Percentiles rank a stretch among this genome's conserved stretches.
These are phyloP conservation scores for Fistulinella staudtii DNA, from an alignment of 1,284 basidiomycete genomes.

Conservation along the genomic window DNA sequence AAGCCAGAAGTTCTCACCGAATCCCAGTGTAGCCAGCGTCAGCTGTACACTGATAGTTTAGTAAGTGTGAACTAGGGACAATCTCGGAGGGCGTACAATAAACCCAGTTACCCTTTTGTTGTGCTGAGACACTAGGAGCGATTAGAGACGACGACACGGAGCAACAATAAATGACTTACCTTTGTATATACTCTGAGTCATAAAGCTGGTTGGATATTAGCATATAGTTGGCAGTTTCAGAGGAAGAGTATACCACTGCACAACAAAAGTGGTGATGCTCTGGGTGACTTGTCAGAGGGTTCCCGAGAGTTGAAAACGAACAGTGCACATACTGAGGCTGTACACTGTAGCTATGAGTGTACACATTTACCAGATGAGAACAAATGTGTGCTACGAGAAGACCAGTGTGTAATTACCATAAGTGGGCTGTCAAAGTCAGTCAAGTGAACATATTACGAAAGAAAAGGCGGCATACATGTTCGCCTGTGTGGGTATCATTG, in stretches of 20 bases:
- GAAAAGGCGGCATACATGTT: no score
- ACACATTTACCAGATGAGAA: no score
- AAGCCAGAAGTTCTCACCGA: conserved; percentile 8
- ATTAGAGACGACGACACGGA: not conserved
- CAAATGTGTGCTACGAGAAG: no score
- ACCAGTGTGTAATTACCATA: no score
- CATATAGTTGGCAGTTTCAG: not conserved
- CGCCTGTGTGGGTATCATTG: no score
- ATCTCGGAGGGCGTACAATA: conserved; percentile 10
- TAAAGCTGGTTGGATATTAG: conserved; percentile 13
- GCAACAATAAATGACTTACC: not conserved
- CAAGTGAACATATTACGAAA: no score
- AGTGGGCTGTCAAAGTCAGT: no score
- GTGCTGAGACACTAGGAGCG: conserved; percentile 7
- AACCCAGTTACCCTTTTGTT: conserved; percentile 12
- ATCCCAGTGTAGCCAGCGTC: conserved; percentile 5
- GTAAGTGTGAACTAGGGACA: not conserved
- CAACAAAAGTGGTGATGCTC: conserved; percentile 13
- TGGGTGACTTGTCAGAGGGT: no score
- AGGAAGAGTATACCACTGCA: conserved; percentile 14
- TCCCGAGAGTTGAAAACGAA: no score
- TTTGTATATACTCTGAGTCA: conserved; percentile 14
- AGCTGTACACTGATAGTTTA: conserved; percentile 1
- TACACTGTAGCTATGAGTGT: no score
- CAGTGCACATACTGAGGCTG: no score